Base-by-base conservation (phyloP, 768 basidiomycete species). In the Zangia roseola region DNA sequence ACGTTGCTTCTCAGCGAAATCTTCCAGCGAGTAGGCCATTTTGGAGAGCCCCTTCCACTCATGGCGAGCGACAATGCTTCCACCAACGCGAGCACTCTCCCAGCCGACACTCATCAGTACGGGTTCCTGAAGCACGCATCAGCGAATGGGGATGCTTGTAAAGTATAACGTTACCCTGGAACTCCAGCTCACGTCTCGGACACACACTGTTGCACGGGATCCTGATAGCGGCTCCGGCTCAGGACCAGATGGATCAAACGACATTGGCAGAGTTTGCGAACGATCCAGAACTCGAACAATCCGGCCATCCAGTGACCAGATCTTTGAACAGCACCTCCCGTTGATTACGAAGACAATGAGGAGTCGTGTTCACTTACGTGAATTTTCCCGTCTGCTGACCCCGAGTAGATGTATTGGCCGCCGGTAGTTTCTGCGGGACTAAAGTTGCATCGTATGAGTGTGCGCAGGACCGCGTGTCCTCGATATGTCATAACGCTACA, bases 161-260 rank as follows among this genome's bases (percentile, higher is more conserved):
- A 23, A 21, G 14, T 30, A 14, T 10, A 33, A n/a, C 17, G 50
- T 59, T 65, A 87, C 88, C 75, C 81, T 81, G 26, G 88, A 83
- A 65, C 93, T 92, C 97, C 97, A 99, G 63, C 88, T 88, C 52
- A 97, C 93, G 62, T 98, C 95, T 36, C 95, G 83, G 4, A 97
- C 94, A 53, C 88, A 90, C 21, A 75, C 73, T 10, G 60, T 61
- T 42, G 58, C 49, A 37, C 66, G 63, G 50, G 61, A 36, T n/a
- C 69, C 63, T 1, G 39, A 28, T 17, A 62, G 56, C 17, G 68
- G 50, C 9, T 64, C 63, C 1, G 70, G 68, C 49, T 88, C 84
- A 9, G 76, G 70, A 1, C 74, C 85, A 14, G 88, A 88, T 3
- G 94, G 85, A 62, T 92, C 84, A 49, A 72, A 80, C 16, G 79